Evolutionary conservation across 2,329 filamentous ascomycete species (phyloP).

Genomic region (Helotiales sp.): DNA sequence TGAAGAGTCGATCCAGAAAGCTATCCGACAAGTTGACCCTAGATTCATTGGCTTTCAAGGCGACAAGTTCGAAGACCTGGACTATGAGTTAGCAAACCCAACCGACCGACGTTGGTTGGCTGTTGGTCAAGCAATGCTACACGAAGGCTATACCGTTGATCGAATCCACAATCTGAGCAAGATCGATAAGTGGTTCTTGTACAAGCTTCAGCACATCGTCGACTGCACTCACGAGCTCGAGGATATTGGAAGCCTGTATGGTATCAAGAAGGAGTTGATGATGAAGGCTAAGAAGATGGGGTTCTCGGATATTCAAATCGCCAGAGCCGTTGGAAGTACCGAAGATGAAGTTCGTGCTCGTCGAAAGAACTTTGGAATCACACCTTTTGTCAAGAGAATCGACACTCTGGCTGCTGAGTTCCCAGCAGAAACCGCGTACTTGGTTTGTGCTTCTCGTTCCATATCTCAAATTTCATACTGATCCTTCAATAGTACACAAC

Average conservation of each 20-base stretch:
- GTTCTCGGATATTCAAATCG: constrained; percentile 96
- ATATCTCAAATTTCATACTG: background rate
- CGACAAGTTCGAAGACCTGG: constrained; percentile 89
- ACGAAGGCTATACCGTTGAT: constrained; percentile 94
- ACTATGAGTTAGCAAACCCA: constrained; percentile 86
- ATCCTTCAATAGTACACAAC: constrained; percentile 67
- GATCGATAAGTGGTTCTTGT: constrained; percentile 99
- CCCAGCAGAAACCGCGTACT: constrained; percentile 91
- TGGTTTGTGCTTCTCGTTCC: background rate
- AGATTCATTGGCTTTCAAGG: constrained; percentile 91
- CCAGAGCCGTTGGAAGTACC: constrained; percentile 76
- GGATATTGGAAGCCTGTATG: constrained; percentile 77
- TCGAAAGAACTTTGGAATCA: constrained; percentile 83
- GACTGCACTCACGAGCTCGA: constrained; percentile 86
- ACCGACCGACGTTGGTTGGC: constrained; percentile 97
- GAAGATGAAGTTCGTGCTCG: constrained; percentile 88
- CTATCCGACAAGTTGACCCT: constrained; percentile 94
- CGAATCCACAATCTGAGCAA: constrained; percentile 91
- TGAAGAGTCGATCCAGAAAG: constrained; percentile 99
- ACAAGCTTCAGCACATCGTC: constrained; percentile 98
- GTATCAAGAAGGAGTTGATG: constrained; percentile 84
- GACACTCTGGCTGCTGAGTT: constrained; percentile 97
- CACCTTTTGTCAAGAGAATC: constrained; percentile 97
- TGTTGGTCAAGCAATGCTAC: constrained; percentile 95
- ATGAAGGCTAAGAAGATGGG: constrained; percentile 95